Base-by-base conservation (phyloP, 495 filamentous ascomycete genomes). In the Xylaria castorea region DNA sequence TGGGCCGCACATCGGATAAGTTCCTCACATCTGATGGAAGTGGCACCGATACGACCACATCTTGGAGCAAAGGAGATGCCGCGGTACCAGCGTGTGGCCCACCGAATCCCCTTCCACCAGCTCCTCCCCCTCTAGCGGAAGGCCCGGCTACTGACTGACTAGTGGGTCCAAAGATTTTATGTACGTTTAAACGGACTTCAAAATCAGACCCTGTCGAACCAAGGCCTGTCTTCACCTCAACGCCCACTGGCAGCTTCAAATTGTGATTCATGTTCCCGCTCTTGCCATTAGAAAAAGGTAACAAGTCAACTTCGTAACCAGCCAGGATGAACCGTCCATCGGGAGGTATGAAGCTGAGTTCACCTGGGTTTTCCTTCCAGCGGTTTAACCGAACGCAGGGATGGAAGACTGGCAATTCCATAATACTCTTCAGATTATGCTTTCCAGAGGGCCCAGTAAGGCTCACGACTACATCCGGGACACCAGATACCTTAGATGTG, bases 241-340 rank as follows among this genome's bases (percentile, higher is more conserved):
- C 84, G 34, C 86, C 87, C 0, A 95, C 93, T 0, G 96, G 96
- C 8, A 99, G 81, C 71, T 93, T 92, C 3, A 98, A 83, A 77
- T 90, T 80, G 25, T 82, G 74, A 40, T 72, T 81, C 32, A 82
- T 79, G 27, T 74, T 81, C 40, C 81, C 83, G 12, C 78, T 79
- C 71, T 83, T 85, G 16, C 81, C 77, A 65, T 79, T 79, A 9
- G 74, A 76, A 46, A 90, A 87, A 3, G 93, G 92, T 30, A 99
- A 85, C 30, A 99, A 85, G 81, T 98, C 93, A 44, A 97, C 94
- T 80, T 97, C 96, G 76, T 99, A 99, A 5, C 95, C 94, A 34
- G 94, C 94, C 11, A 99, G 87, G 16, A 96, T 92, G 78, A 98
- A 99, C n/a, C 93, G 88, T 25, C 96, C 96, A 79, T 99, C 96